Base-by-base conservation (phyloP, 108 stramenopile species). In the Cylindrotheca fusiformis region DNA sequence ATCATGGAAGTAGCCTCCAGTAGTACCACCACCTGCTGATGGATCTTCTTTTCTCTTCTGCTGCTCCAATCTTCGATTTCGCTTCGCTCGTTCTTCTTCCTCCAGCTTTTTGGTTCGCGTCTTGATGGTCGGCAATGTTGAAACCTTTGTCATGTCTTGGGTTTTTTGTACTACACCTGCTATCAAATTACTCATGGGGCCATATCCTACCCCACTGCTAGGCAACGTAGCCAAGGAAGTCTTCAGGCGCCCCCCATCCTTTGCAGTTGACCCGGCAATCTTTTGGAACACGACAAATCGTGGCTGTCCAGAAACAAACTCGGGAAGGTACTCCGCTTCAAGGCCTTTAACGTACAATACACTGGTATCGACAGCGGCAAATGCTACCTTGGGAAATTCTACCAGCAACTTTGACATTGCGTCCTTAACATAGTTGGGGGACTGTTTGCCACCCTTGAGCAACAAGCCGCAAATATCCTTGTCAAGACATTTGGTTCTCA, bases 241-340 rank as follows among this genome's bases (percentile, higher is more conserved):
- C 44, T 82, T 86, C 53, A 92, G 77, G 25, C 91, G 81, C 19
- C 68, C 65, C 20, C 17, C 25, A 20, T 73, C 52, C 47, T 67
- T 58, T 5, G 82, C 79, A 23, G 82, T 52, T 1, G 77, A 77
- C 27, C 90, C 90, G 32, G 73, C 75, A 4, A 88, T 63, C 63
- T 92, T 92, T 79, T 89, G 76, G 65, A 92, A 88, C 14, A 92
- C 80, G 20, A 85, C 86, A 67, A 92, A 89, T 20, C 91, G 84
- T 60, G 88, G 86, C 48, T 83, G 67, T n/a, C 82, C 86, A 1
- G 73, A 48, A n/a, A 72, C 66, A 47, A 79, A 83, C 65, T 91
- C 90, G 20, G 83, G 83, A 23, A 91, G 58, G 22, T 84, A 69
- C 45, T 91, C 90, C 0, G 63, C 71, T 55, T 92, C 91, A 21